A percentile compares a stretch with the other conserved stretches of the same genome.
Conservation (phyloP, 345 rosid species). For the Citrus mangshanensis region DNA sequence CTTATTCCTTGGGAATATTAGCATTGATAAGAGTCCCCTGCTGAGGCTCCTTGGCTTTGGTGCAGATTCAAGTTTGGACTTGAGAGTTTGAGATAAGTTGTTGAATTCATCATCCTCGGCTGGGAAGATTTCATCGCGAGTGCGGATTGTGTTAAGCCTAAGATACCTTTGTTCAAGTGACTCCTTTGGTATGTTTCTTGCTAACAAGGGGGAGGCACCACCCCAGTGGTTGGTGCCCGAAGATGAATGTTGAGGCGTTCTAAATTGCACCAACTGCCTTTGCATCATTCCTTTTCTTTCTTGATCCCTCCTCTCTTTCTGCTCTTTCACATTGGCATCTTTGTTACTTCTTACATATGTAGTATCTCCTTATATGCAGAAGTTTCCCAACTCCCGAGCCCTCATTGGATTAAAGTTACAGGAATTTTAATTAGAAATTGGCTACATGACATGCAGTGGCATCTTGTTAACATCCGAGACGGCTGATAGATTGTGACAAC, state of each 20-base stretch:
- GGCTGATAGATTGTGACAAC: neutral
- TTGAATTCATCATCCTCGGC: neutral
- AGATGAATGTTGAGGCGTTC: slow-evolving; percentile 60
- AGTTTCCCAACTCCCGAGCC: slow-evolving; percentile 6
- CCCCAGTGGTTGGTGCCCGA: slow-evolving; percentile 59
- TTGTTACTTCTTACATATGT: neutral
- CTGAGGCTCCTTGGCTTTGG: slow-evolving; percentile 14
- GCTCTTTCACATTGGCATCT: neutral
- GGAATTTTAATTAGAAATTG: neutral
- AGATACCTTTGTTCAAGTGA: slow-evolving; percentile 50
- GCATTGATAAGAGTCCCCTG: slow-evolving; percentile 24
- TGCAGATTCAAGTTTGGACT: slow-evolving; percentile 2
- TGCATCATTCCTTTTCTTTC: slow-evolving; percentile 21
- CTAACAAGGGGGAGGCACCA: slow-evolving; percentile 54
- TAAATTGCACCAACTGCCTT: slow-evolving; percentile 32
- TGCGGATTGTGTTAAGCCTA: slow-evolving; percentile 29
- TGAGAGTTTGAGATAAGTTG: slow-evolving; percentile 3
- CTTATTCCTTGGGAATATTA: slow-evolving; percentile 7
- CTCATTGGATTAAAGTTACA: slow-evolving; percentile 14
- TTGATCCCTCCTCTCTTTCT: neutral
- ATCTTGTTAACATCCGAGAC: neutral
- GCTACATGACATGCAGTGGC: neutral
- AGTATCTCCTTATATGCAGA: slow-evolving; percentile 12
- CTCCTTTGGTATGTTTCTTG: slow-evolving; percentile 48
- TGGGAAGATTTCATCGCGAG: slow-evolving; percentile 37